Evolutionary conservation across 352 stramenopile species (phyloP).

Genomic region (Hyaloperonospora arabidopsidis): DNA sequence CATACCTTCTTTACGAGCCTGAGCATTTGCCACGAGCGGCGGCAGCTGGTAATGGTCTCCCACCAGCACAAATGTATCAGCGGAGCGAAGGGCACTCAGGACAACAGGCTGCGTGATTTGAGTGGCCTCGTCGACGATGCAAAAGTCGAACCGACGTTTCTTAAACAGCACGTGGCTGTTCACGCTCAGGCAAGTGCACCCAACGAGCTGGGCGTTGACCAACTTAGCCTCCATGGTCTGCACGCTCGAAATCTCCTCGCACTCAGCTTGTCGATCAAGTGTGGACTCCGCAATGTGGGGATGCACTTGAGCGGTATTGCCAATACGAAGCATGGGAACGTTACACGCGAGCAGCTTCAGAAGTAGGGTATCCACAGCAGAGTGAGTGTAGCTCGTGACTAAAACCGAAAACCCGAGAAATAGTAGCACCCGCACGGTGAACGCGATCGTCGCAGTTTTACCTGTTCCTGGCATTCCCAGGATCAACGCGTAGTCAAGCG

Average conservation of each 20-base stretch:
- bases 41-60: slow-evolving; percentile 97
- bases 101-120: slow-evolving; percentile 96
- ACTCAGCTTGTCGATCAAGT: slow-evolving; percentile 31
- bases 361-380: slow-evolving; percentile 96
- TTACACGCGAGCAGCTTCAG: slow-evolving; percentile 84
- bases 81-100: slow-evolving; percentile 87
- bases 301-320: slow-evolving; percentile 63
- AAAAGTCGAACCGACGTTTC: slow-evolving; percentile 93
- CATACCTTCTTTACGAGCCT: slow-evolving; percentile 82
- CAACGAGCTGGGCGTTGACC: slow-evolving; percentile 46
- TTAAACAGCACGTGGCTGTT: slow-evolving; percentile 71
- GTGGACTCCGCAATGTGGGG: slow-evolving; percentile 52
- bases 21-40: slow-evolving; percentile 88
- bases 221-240: slow-evolving; percentile 44
- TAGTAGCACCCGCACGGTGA: slow-evolving; percentile 88
- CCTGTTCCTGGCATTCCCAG: slow-evolving; percentile 93
- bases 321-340: slow-evolving; percentile 70
- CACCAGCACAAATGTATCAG: slow-evolving; percentile 94
- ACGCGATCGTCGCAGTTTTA: slow-evolving; percentile 95
- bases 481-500: slow-evolving; percentile 92
- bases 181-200: slow-evolving; percentile 68
- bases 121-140: slow-evolving; percentile 97
- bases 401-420: slow-evolving; percentile 90
- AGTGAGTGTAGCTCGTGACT: slow-evolving; percentile 96
- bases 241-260: slow-evolving; percentile 32